These are phyloP conservation scores for Perilla frutescens DNA, from an alignment of 257 asterid genomes.

Conservation along the genomic window DNA sequence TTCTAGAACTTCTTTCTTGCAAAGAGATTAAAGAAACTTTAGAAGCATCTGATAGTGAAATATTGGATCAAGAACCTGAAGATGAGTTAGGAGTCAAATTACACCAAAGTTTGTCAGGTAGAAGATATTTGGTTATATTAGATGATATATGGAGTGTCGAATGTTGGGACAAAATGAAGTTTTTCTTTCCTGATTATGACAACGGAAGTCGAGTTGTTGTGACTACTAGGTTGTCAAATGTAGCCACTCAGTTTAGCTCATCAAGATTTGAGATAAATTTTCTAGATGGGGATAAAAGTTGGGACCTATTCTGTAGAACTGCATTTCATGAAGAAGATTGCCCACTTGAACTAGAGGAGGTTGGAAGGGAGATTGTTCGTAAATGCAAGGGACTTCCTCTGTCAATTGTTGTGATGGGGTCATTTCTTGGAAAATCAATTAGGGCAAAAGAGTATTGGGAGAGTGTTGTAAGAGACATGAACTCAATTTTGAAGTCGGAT, in stretches of 20 bases:
- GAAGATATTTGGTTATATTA: too few species aligned
- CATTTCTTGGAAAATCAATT: background rate
- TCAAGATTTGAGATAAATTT: background rate
- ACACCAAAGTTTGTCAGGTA: background rate
- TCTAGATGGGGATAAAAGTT: background rate
- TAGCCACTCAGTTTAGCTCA: background rate
- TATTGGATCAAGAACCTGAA: background rate
- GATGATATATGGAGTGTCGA: slow-evolving; percentile 2
- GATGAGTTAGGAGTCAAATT: background rate
- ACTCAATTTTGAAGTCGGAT: slow-evolving; percentile 7
- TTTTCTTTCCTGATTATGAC: slow-evolving; percentile 9
- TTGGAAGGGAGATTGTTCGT: background rate
- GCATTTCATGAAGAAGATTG: background rate
- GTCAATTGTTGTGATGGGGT: background rate
- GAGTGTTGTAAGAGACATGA: background rate
- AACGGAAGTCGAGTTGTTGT: too few species aligned
- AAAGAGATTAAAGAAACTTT: background rate
- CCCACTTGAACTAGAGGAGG: background rate
- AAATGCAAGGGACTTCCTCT: slow-evolving; percentile 21
- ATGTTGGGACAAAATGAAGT: background rate
- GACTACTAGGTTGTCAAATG: background rate
- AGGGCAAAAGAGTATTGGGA: slow-evolving; percentile 1
- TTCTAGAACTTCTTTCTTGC: slow-evolving; percentile 3
- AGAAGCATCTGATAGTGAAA: background rate
- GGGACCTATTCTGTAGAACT: background rate